A percentile compares a stretch with the other conserved stretches of the same genome.
These are phyloP conservation scores for Aleurites moluccanus DNA, from an alignment of 441 rosid genomes.

Conservation along the genomic window DNA sequence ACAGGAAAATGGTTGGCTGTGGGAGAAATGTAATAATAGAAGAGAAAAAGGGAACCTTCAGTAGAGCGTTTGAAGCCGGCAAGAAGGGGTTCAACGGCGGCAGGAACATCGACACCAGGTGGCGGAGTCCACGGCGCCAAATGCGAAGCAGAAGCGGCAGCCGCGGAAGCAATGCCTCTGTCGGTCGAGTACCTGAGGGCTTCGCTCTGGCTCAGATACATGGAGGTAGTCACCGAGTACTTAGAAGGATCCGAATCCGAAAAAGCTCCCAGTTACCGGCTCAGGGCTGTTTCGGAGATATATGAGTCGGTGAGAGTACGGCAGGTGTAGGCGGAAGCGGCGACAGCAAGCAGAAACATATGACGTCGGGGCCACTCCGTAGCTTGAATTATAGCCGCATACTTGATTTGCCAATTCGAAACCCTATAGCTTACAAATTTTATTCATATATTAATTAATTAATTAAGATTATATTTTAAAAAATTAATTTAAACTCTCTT, in stretches of 20 bases:
- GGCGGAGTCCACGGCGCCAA: slow-evolving; percentile 43
- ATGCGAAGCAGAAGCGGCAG: slow-evolving; percentile 39
- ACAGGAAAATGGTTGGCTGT: background rate
- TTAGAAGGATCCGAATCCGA: slow-evolving; percentile 27
- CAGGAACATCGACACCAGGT: slow-evolving; percentile 45
- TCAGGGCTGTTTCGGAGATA: slow-evolving; percentile 4
- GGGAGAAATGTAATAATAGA: background rate
- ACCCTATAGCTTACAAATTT: background rate
- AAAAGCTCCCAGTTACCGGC: background rate
- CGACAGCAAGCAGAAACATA: background rate
- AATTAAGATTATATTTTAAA: too few relatives aligned
- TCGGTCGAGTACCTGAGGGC: slow-evolving; percentile 28
- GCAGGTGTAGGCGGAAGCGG: background rate
- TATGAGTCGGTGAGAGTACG: background rate
- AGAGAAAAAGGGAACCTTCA: slow-evolving; percentile 45
- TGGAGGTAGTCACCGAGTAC: slow-evolving; percentile 36
- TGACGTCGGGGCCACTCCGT: background rate
- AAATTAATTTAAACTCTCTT: too few relatives aligned
- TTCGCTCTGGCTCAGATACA: slow-evolving; percentile 35
- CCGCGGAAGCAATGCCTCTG: slow-evolving; percentile 24
- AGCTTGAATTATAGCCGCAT: background rate
- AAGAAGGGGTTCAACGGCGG: slow-evolving; percentile 47
- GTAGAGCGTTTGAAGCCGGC: slow-evolving; percentile 69
- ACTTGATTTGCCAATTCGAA: background rate
- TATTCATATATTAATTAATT: background rate